Evolutionary conservation across 2,329 filamentous ascomycete genomes (phyloP), one percentile per base, ranked within the genome.

Genomic region (Zalaria obscura): DNA sequence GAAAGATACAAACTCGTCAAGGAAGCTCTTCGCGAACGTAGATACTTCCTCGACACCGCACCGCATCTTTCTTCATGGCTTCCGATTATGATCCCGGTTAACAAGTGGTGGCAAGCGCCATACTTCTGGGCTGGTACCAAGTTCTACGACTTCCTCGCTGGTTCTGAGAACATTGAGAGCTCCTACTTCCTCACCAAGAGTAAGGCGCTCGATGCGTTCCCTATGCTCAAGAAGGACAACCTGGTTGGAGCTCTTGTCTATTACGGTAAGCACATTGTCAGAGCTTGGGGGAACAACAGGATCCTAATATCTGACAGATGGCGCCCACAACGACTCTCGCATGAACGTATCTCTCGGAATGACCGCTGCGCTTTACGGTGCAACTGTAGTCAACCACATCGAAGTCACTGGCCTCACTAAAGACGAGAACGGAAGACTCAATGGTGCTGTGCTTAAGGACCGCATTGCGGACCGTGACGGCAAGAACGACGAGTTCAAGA

Each of bases 301-400:
- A 3, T 9, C 9, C 11, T 25, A 40, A 9, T 33, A 18, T 32
- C 27, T 10, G 11, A 25, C 43, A 73, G 85, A 93, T 64, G 86
- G 86, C 52, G 84, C 83, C 27, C 86, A 93, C 64, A 93, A 93
- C 56, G 86, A 93, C 61, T 91, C 85, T 18, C 76, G 86, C 39
- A 93, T 93, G 85, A 93, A 93, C 56, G 81, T 91, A 27, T 88
- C 83, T 5, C 70, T 93, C 43, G 85, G 83, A 18, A 84, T 89
- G 76, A 93, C 86, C 11, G 84, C 85, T 42, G 83, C 85, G n/a
- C 66, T 93, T 35, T 93, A 91, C 57, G 85, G 85, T 28, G 76
- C 78, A 42, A 93, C 83, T 3, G 75, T 91, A 33, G 75, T 86
- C 45, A 93, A 89, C 61, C 83, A 93, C 61, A 67, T 86, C 54